Evolutionary conservation across 2,329 filamentous ascomycete species (phyloP).

Genomic region (Thelonectria olida): DNA sequence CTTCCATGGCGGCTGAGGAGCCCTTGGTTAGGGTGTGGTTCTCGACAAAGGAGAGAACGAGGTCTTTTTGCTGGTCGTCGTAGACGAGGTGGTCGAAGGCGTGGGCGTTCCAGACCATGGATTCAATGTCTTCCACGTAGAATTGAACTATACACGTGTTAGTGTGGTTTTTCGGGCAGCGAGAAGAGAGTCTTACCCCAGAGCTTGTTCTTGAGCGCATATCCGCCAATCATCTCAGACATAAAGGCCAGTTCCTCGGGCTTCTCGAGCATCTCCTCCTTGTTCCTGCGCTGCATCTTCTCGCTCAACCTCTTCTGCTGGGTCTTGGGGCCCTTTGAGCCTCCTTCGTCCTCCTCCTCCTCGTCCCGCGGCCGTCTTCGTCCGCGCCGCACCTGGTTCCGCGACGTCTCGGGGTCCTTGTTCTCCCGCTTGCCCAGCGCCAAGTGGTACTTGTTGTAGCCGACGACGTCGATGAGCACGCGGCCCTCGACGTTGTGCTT

Average conservation of each 20-base stretch:
- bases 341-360: slow-evolving; percentile 1
- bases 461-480: slow-evolving; percentile 51
- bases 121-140: slow-evolving; percentile 52
- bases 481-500: slow-evolving; percentile 52
- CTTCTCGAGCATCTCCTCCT: slow-evolving; percentile 48
- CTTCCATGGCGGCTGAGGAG: slow-evolving; percentile 40
- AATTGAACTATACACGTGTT: slow-evolving; percentile 41
- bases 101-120: slow-evolving; percentile 55
- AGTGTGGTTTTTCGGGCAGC: slow-evolving; percentile 1
- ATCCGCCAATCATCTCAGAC: slow-evolving; percentile 53
- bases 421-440: slow-evolving; percentile 48
- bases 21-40: slow-evolving; percentile 46
- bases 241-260: slow-evolving; percentile 53
- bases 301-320: slow-evolving; percentile 41
- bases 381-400: slow-evolving; percentile 26
- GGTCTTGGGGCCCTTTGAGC: slow-evolving; percentile 17
- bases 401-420: slow-evolving; percentile 41
- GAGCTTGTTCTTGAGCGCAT: slow-evolving; percentile 55
- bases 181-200: slow-evolving; percentile 48
- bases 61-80: slow-evolving; percentile 56
- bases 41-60: slow-evolving; percentile 58
- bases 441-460: slow-evolving; percentile 54
- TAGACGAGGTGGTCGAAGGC: slow-evolving; percentile 58
- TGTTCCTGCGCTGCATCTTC: slow-evolving; percentile 50
- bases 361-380: neutral